Percentiles rank a stretch among this genome's conserved stretches.
Conservation (phyloP, 1,139 yeast species). For the Yamadazyma taylorii region DNA sequence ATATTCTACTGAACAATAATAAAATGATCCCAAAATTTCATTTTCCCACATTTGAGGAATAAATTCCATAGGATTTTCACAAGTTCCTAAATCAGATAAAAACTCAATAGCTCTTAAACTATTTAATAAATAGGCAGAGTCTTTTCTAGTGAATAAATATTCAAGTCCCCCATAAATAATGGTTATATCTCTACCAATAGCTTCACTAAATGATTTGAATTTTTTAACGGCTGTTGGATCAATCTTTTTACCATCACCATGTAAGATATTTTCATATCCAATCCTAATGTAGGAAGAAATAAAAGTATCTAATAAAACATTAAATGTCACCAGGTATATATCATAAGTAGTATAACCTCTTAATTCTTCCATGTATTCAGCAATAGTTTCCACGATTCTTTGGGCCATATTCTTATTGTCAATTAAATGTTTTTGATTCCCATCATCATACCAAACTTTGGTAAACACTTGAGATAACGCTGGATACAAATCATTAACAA, state of each 20-base stretch:
- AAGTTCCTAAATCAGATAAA: slow-evolving; percentile 65
- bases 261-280: slow-evolving; percentile 46
- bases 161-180: slow-evolving; percentile 62
- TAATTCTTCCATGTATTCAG: slow-evolving; percentile 71
- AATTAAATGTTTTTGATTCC: slow-evolving; percentile 31
- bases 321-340: slow-evolving; percentile 46
- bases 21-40: slow-evolving; percentile 55
- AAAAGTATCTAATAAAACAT: slow-evolving; percentile 41
- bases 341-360: slow-evolving; percentile 49
- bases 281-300: slow-evolving; percentile 47
- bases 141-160: slow-evolving; percentile 47
- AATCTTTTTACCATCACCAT: slow-evolving; percentile 55
- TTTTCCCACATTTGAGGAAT: slow-evolving; percentile 60
- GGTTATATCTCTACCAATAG: slow-evolving; percentile 60
- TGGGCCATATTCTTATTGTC: slow-evolving; percentile 48
- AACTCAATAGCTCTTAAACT: slow-evolving; percentile 61
- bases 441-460: slow-evolving; percentile 47
- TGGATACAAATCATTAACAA: slow-evolving; percentile 64
- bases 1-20: slow-evolving; percentile 67
- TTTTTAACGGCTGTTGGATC: slow-evolving; percentile 55
- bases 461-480: slow-evolving; percentile 43
- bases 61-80: slow-evolving; percentile 47
- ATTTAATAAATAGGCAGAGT: slow-evolving; percentile 54
- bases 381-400: slow-evolving; percentile 68
- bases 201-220: slow-evolving; percentile 41